Percentiles rank a stretch among this genome's conserved stretches.
phyloP scores from a whole-genome alignment of 202 grass and related monocot genomes.

The Setaria viridis region DNA sequence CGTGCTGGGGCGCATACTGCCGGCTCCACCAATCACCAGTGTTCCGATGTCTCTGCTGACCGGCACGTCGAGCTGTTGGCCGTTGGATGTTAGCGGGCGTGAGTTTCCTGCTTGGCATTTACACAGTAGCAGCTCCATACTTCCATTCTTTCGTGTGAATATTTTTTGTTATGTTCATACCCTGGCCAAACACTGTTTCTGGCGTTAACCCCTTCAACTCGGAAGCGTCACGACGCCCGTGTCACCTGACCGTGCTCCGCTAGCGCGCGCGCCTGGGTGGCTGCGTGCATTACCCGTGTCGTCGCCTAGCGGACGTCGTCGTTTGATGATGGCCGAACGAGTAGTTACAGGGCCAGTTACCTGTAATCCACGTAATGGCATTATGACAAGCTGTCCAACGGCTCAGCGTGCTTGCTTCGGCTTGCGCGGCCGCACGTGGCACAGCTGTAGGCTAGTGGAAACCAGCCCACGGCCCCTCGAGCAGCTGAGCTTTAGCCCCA shows the following conservation, averaged over 20 bases:
- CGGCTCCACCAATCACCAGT: not conserved
- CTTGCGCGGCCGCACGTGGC: conserved; percentile 35
- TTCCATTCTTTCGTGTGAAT: not conserved
- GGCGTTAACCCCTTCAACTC: too few relatives aligned
- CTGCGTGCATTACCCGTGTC: not conserved
- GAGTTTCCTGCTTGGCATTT: not conserved
- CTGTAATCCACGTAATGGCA: conserved; percentile 41
- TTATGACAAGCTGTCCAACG: conserved; percentile 28
- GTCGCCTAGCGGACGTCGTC: not conserved
- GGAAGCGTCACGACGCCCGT: not conserved
- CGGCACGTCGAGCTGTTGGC: not conserved
- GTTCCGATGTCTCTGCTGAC: not conserved
- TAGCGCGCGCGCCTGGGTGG: not conserved
- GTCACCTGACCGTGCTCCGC: not conserved
- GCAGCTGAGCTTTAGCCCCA: not conserved
- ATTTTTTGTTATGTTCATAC: not conserved
- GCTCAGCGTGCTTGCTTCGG: not conserved
- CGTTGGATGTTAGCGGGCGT: not conserved
- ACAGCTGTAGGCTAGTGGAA: conserved; percentile 35
- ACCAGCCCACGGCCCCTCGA: conserved; percentile 10
- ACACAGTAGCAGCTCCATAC: not conserved
- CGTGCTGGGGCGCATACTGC: not conserved
- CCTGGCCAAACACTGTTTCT: not conserved
- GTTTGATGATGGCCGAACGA: not conserved
- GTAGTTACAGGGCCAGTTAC: not conserved